phyloP scores from a whole-genome alignment of 768 basidiomycete genomes.

The Kwoniella bestiolae region DNA sequence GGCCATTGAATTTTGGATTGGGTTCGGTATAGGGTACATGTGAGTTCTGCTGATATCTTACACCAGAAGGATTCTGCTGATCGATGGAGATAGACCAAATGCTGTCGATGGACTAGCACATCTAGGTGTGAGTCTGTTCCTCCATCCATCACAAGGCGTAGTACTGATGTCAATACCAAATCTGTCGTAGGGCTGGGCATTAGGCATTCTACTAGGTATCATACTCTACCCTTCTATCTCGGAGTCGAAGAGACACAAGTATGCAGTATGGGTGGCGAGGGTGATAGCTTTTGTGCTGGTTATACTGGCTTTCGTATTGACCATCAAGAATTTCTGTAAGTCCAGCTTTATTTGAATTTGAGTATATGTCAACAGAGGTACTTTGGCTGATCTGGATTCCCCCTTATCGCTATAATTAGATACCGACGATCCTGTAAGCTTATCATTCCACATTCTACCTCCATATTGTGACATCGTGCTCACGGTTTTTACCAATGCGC shows the following conservation, averaged over 20 bases:
- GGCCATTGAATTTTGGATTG: conserved; percentile 82
- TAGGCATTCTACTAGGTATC: conserved; percentile 72
- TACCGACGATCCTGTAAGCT: conserved; percentile 44
- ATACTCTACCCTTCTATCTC: conserved; percentile 90
- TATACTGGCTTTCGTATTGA: conserved; percentile 77
- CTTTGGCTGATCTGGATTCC: background rate
- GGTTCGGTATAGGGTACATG: conserved; percentile 70
- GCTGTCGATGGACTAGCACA: conserved; percentile 94
- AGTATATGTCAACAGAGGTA: background rate
- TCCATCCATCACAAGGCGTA: background rate
- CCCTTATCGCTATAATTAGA: conserved; percentile 19
- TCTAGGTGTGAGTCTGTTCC: conserved; percentile 63
- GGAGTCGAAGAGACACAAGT: conserved; percentile 71
- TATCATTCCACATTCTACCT: background rate
- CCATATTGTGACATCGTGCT: background rate
- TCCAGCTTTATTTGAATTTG: background rate
- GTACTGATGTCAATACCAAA: background rate
- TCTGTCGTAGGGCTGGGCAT: conserved; percentile 43
- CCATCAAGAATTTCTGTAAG: conserved; percentile 79
- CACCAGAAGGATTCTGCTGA: background rate
- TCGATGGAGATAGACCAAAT: conserved; percentile 50
- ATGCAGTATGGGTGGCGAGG: conserved; percentile 74
- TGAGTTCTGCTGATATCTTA: conserved; percentile 15
- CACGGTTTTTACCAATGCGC: conserved; percentile 42
- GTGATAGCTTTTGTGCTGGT: conserved; percentile 74